Evolutionary conservation across 2,329 filamentous ascomycete genomes (phyloP).

Genomic region (Neopestalotiopsis clavispora): DNA sequence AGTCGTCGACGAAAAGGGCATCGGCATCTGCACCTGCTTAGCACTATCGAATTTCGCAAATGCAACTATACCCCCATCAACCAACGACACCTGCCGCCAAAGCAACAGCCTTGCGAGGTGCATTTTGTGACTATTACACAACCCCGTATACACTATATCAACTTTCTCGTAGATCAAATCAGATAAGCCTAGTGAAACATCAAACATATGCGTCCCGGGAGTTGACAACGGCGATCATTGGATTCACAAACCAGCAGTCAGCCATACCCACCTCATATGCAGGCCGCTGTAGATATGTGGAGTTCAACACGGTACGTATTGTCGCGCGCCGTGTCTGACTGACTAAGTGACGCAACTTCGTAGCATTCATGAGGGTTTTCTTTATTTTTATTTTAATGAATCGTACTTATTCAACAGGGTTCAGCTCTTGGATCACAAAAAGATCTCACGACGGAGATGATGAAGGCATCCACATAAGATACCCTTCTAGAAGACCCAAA

Average conservation of each 20-base stretch:
- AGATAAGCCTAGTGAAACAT: conserved; percentile 9
- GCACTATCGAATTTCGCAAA: background rate
- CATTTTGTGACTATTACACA: background rate
- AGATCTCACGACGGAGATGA: conserved; percentile 10
- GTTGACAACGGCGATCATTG: conserved; percentile 27
- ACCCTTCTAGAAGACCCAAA: conserved; percentile 17
- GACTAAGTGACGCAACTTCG: background rate
- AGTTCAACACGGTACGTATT: background rate
- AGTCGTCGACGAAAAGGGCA: background rate
- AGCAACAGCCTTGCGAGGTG: background rate
- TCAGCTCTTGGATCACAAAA: background rate
- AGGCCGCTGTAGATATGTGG: background rate
- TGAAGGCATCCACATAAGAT: background rate
- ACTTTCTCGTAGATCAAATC: conserved; percentile 11
- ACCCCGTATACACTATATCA: background rate
- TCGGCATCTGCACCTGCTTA: background rate
- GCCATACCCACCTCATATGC: conserved; percentile 21
- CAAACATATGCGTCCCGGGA: conserved; percentile 25
- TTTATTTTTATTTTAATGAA: background rate
- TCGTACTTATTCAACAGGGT: background rate
- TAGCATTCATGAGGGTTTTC: background rate
- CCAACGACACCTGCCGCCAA: background rate
- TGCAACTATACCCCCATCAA: background rate
- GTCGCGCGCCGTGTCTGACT: background rate
- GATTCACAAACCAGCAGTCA: conserved; percentile 28